Conservation (phyloP, 306 rosid genomes). For the Fragaria iinumae region DNA sequence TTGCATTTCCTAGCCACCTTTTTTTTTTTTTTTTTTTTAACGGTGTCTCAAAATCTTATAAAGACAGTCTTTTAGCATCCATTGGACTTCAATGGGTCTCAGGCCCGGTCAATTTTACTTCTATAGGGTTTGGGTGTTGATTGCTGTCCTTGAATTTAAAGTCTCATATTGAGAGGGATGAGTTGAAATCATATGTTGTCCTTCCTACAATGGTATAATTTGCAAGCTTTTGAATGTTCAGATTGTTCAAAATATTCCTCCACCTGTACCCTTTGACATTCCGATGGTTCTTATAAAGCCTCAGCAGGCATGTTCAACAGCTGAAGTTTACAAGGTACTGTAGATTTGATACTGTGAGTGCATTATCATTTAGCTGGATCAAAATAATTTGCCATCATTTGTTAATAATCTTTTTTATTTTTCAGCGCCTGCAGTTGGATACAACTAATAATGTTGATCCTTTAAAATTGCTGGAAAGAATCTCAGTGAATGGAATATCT, state of each 20-base stretch:
- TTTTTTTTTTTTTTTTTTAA: no score
- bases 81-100: not conserved
- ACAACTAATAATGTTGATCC: conserved; percentile 73
- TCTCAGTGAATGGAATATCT: conserved; percentile 69
- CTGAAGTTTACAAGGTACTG: conserved; percentile 92
- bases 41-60: not conserved
- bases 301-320: conserved; percentile 83
- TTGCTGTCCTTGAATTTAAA: not conserved
- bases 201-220: not conserved
- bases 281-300: conserved; percentile 99
- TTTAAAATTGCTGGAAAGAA: conserved; percentile 66
- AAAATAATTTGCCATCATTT: conserved; percentile 11
- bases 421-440: conserved; percentile 66
- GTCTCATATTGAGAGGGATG: not conserved
- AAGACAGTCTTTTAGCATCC: not conserved
- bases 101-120: not conserved
- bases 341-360: conserved; percentile 11
- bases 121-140: not conserved
- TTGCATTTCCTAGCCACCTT: not conserved
- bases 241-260: conserved; percentile 74
- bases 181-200: not conserved
- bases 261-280: conserved; percentile 62
- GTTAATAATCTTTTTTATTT: conserved; percentile 20
- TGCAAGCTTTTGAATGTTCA: conserved; percentile 27
- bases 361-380: conserved; percentile 6